Percentiles rank a stretch among this genome's conserved stretches.
Conservation (phyloP, 176 grass and related monocot species). For the Rhynchospora pubera region DNA sequence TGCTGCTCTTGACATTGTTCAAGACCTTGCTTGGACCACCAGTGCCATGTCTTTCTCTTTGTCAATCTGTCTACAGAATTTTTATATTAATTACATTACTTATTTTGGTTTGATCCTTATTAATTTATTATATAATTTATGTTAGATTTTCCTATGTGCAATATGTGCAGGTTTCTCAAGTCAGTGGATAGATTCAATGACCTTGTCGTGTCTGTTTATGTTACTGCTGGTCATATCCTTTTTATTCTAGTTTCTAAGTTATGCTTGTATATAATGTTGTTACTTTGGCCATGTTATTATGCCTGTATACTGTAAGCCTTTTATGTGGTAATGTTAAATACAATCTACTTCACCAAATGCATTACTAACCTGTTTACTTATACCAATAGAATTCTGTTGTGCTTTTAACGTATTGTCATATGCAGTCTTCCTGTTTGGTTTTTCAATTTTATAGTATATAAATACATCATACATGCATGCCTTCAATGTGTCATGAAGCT, state of each 20-base stretch:
- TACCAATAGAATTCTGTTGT: not conserved
- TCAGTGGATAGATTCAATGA: conserved; percentile 90
- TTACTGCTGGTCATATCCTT: conserved; percentile 96
- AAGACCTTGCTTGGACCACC: conserved; percentile 50
- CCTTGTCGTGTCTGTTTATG: conserved; percentile 85
- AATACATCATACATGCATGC: not conserved
- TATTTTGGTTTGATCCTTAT: conserved; percentile 5
- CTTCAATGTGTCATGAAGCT: not conserved
- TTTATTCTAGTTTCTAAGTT: not conserved
- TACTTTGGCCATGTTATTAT: not conserved
- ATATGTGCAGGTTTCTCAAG: conserved; percentile 65
- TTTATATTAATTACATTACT: not conserved
- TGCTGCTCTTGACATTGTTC: conserved; percentile 59
- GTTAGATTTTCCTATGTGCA: not conserved
- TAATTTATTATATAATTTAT: not conserved
- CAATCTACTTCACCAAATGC: not conserved
- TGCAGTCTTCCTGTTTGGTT: too few relatives aligned
- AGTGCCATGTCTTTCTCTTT: not conserved
- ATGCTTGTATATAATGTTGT: not conserved
- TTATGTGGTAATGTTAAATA: not conserved
- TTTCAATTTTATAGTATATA: too few relatives aligned
- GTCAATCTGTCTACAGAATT: not conserved
- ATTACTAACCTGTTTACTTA: not conserved
- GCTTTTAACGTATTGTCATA: not conserved
- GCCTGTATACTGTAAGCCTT: not conserved